These are phyloP conservation scores for Lotus japonicus DNA, from an alignment of 306 rosid genomes.

Conservation along the genomic window DNA sequence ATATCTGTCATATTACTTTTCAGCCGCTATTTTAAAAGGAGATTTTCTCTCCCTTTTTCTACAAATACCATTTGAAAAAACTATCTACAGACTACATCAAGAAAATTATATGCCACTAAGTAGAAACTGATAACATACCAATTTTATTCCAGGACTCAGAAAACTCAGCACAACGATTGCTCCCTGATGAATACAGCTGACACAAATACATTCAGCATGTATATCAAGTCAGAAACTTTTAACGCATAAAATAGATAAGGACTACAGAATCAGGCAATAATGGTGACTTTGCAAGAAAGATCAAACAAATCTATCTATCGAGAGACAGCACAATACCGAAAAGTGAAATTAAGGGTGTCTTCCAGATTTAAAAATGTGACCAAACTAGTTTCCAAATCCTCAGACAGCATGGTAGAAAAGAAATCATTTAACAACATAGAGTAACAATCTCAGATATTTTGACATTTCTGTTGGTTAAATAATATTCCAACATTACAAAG, in stretches of 20 bases:
- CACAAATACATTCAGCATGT: slow-evolving; percentile 17
- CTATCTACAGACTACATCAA: neutral
- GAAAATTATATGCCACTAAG: neutral
- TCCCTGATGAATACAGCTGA: slow-evolving; percentile 77
- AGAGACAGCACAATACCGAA: neutral
- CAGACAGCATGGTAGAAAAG: neutral
- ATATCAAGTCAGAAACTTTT: slow-evolving; percentile 6
- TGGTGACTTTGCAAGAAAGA: neutral
- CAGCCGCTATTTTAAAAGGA: neutral
- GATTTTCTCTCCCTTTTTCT: neutral
- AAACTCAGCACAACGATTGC: slow-evolving; percentile 62
- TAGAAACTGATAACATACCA: slow-evolving; percentile 32
- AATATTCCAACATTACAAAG: neutral
- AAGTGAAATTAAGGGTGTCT: neutral
- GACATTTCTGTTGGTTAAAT: neutral
- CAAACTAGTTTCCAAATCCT: neutral
- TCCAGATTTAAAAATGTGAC: slow-evolving; percentile 5
- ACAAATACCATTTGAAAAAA: slow-evolving; percentile 4
- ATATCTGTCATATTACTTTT: neutral
- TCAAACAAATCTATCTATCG: slow-evolving; percentile 10
- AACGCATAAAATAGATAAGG: neutral
- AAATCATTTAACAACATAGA: slow-evolving; percentile 7
- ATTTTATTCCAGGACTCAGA: slow-evolving; percentile 60
- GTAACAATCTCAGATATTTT: neutral
- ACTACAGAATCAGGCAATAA: neutral